Evolutionary conservation across 352 stramenopile species (phyloP).

Genomic region (Phytopythium delawarense): DNA sequence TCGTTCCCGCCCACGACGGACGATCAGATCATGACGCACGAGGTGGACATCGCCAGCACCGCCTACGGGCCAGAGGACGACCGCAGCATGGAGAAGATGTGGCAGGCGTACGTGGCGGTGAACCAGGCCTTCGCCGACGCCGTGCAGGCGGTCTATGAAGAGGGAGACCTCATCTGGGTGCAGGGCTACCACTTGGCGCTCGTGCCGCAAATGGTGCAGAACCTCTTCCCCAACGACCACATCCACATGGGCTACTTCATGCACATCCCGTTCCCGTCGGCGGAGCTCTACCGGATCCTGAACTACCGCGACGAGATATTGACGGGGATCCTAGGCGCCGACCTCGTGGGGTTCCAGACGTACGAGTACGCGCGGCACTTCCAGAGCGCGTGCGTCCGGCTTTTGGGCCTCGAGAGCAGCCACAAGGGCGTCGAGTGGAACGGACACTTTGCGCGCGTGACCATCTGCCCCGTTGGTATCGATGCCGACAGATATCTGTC

Average conservation of each 20-base stretch:
- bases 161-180: conserved; percentile 89
- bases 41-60: conserved; percentile 27
- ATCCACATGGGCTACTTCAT: conserved; percentile 86
- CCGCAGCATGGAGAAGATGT: conserved; percentile 79
- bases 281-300: conserved; percentile 87
- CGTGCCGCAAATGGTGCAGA: conserved; percentile 87
- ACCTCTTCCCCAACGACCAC: conserved; percentile 89
- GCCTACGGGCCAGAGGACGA: conserved; percentile 43
- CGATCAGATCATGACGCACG: conserved; percentile 64
- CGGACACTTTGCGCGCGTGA: conserved; percentile 85
- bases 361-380: conserved; percentile 90
- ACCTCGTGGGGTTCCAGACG: conserved; percentile 90
- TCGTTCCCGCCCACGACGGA: conserved; percentile 78
- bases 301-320: conserved; percentile 87
- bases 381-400: conserved; percentile 76
- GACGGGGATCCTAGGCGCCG: conserved; percentile 80
- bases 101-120: conserved; percentile 86
- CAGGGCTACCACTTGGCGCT: conserved; percentile 90
- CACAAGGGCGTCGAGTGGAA: conserved; percentile 88
- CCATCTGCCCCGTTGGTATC: conserved; percentile 86
- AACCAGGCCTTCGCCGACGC: conserved; percentile 88
- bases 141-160: conserved; percentile 84
- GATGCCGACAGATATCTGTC: conserved; percentile 77
- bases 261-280: conserved; percentile 89
- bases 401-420: conserved; percentile 85